Evolutionary conservation across 2,329 filamentous ascomycete species (phyloP).

Genomic region (Talaromyces sp.): DNA sequence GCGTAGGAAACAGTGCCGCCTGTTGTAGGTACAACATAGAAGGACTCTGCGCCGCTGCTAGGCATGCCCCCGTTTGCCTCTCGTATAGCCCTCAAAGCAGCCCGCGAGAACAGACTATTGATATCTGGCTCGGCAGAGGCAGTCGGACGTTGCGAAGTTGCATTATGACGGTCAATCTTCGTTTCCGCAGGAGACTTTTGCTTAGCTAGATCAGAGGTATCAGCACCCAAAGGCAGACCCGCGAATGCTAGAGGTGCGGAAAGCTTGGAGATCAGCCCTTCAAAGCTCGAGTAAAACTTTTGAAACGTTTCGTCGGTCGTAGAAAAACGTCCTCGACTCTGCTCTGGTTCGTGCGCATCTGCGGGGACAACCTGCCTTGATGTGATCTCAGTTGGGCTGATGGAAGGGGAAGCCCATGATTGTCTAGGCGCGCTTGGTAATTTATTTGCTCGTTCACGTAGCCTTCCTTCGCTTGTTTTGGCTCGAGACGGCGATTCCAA

Average conservation of each 20-base stretch:
- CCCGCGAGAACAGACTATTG: slow-evolving; percentile 77
- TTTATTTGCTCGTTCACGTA: slow-evolving; percentile 28
- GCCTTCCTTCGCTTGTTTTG: slow-evolving; percentile 30
- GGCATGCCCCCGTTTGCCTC: slow-evolving; percentile 59
- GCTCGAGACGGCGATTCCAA: slow-evolving; percentile 52
- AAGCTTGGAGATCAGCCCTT: slow-evolving; percentile 79
- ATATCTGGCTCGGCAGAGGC: slow-evolving; percentile 66
- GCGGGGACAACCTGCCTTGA: slow-evolving; percentile 33
- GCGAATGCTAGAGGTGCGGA: slow-evolving; percentile 91
- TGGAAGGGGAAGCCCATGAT: slow-evolving; percentile 34
- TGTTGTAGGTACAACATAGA: slow-evolving; percentile 90
- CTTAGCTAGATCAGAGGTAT: slow-evolving; percentile 34
- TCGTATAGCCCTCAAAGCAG: slow-evolving; percentile 74
- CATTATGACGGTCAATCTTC: slow-evolving; percentile 39
- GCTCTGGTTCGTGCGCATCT: slow-evolving; percentile 28
- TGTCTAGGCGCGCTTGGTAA: slow-evolving; percentile 26
- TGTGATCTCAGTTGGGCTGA: slow-evolving; percentile 34
- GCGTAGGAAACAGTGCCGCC: slow-evolving; percentile 92
- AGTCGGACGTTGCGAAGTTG: slow-evolving; percentile 38
- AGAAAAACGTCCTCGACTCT: slow-evolving; percentile 22
- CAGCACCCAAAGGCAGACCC: slow-evolving; percentile 70
- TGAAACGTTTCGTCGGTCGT: slow-evolving; percentile 73
- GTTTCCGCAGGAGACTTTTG: slow-evolving; percentile 33
- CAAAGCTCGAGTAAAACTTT: slow-evolving; percentile 88
- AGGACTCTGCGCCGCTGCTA: slow-evolving; percentile 65